Percentiles rank a stretch among this genome's conserved stretches.
These are phyloP conservation scores for Polychaeton citri DNA, from an alignment of 2,329 filamentous ascomycete genomes.

Conservation along the genomic window DNA sequence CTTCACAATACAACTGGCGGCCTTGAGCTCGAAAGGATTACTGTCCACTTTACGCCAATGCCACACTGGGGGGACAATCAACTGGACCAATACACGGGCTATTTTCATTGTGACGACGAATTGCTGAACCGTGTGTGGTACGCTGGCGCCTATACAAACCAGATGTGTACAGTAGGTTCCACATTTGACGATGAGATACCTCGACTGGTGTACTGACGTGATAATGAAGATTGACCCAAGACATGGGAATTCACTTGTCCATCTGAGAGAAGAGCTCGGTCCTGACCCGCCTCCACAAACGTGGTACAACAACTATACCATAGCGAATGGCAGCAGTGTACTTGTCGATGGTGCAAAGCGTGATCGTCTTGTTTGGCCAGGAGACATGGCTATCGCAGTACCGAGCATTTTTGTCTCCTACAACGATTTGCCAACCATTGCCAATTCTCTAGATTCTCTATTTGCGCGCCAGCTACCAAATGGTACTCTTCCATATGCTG, in stretches of 20 bases:
- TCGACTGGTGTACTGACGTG: too few species aligned
- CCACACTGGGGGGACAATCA: conserved; percentile 27
- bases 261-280: conserved; percentile 5
- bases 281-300: conserved; percentile 3
- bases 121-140: conserved; percentile 46
- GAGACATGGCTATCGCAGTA: conserved; percentile 33
- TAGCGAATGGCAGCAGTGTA: conserved; percentile 20
- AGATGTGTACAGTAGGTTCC: conserved; percentile 20
- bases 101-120: conserved; percentile 24
- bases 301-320: conserved; percentile 24
- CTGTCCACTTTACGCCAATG: conserved; percentile 33
- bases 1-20: conserved; percentile 30
- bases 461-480: conserved; percentile 14
- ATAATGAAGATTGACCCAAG: too few species aligned
- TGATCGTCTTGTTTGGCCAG: conserved; percentile 29
- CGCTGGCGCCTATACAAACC: conserved; percentile 26
- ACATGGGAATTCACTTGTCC: conserved; percentile 6
- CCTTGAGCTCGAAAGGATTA: conserved; percentile 23
- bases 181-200: neutral
- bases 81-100: conserved; percentile 20
- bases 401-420: conserved; percentile 29
- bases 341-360: conserved; percentile 28
- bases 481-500: conserved; percentile 17
- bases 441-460: conserved; percentile 14
- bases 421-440: conserved; percentile 21